Evolutionary conservation across 805 yeast species (phyloP), one percentile per base, ranked within the genome.

Genomic region (Wickerhamiella qilinensis): DNA sequence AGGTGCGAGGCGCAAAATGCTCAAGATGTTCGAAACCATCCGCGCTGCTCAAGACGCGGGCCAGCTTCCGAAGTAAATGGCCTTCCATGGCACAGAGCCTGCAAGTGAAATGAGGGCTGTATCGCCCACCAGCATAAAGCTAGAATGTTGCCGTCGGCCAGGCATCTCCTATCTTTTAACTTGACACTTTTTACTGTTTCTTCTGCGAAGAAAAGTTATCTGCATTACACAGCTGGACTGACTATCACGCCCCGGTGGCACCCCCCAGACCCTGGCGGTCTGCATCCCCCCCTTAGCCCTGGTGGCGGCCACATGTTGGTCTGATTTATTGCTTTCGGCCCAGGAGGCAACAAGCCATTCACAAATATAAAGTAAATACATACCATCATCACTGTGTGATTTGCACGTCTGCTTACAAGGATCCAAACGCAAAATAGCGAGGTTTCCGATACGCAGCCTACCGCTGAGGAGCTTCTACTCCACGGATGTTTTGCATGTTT

Each of bases 1-100:
- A 47, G 99, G 99, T 5, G 99, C 99, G 1, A 68, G 99, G 46
- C 72, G 96, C 41, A 91, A 91, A 61, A 69, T 91, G 56, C 62
- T 91, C 51, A 91, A 91, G 62, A 93, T 94, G 28, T 91, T 91
- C 62, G 81, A 75, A 43, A 77, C 76, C 40, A 94, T 88, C 33
- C 74, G 73, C 51, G 77, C 69, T 28, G 65, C 67, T 34, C 65
- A 65, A 47, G 69, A 63, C 42, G 57, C 46, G n/a, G 53, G 53
- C 25, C 40, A 33, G 28, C 40, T 47, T 19, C 46, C 49, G 5
- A 40, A 39, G 17, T 34, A 22, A 30, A n/a, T 5, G 4, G 18
- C 15, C 16, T 11, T n/a, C n/a, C n/a, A n/a, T n/a, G n/a, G n/a
- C n/a, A n/a, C n/a, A n/a, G n/a, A n/a, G n/a, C n/a, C n/a, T n/a